Base-by-base conservation (phyloP, 441 rosid species). In the Isatis lusitanica region DNA sequence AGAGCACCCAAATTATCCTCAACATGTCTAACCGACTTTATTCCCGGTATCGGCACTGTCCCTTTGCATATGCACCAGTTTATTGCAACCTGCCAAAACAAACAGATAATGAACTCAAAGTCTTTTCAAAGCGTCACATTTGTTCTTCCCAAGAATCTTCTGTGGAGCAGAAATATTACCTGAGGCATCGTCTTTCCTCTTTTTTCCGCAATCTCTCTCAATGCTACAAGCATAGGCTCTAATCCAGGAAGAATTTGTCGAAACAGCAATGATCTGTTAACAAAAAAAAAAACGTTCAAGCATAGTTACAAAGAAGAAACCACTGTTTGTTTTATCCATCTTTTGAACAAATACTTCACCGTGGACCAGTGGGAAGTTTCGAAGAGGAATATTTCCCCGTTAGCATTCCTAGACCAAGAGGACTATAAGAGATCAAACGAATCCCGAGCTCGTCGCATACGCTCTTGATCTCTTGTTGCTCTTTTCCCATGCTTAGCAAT, bases 51-150 rank as follows among this genome's bases (percentile, higher is more conserved):
- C 0, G 97, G 98, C 42, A 94, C 83, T n/a, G 93, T 76, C 28
- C 95, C 97, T 63, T 90, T 88, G 76, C 95, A 81, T 65, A 91
- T 87, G 85, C 97, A 94, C 97, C 98, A 91, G 83, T 94, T 91
- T 78, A 94, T 84, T 18, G 98, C 97, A 10, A 91, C 91, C 96
- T 92, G 60, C 55, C 21, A 71, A 6, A 71, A 33, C n/a, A 6
- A 5, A 8, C 4, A 71, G 11, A 6, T 38, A 6, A 36, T 6
- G 47, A 16, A 69, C 24, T 55, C 56, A 59, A 59, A 21, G 24
- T 21, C 24, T 35, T 6, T 42, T 55, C 48, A 39, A 70, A 46
- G 16, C 70, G 13, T 36, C 60, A 50, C 39, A 50, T 4, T 39
- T 38, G 68, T 43, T 52, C 26, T 15, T 21, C 53, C n/a, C 44